phyloP scores from a whole-genome alignment of 768 basidiomycete species.

The Inosperma sp. region DNA sequence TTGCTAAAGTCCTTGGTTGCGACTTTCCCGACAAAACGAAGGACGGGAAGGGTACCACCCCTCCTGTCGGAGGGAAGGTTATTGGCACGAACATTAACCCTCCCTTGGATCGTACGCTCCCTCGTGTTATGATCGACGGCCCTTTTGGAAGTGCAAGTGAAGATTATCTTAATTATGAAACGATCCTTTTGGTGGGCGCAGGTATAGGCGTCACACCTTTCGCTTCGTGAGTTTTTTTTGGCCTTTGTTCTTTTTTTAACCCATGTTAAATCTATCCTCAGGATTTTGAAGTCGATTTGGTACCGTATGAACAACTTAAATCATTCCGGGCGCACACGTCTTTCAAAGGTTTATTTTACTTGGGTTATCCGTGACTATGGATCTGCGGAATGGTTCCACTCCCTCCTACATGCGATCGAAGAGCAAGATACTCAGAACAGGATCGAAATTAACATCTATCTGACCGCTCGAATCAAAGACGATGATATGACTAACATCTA shows the following conservation, averaged over 20 bases:
- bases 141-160: constrained; percentile 92
- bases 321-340: constrained; percentile 66
- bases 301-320: constrained; percentile 92
- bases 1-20: constrained; percentile 80
- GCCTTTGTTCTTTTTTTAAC: not conserved
- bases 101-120: constrained; percentile 67
- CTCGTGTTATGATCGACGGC: constrained; percentile 93
- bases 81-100: constrained; percentile 54
- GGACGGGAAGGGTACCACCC: constrained; percentile 43
- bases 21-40: constrained; percentile 52
- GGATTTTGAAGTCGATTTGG: constrained; percentile 89
- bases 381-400: constrained; percentile 91
- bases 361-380: constrained; percentile 96
- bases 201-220: constrained; percentile 98
- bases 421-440: constrained; percentile 81
- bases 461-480: constrained; percentile 86
- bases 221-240: constrained; percentile 64
- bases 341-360: constrained; percentile 91
- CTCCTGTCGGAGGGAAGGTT: constrained; percentile 50
- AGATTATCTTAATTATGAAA: constrained; percentile 88
- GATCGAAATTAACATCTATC: constrained; percentile 93
- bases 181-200: constrained; percentile 83
- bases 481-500: constrained; percentile 94
- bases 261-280: constrained; percentile 24
- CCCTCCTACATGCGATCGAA: constrained; percentile 87